phyloP scores from a whole-genome alignment of 768 basidiomycete genomes.

The Amanita molliuscula region DNA sequence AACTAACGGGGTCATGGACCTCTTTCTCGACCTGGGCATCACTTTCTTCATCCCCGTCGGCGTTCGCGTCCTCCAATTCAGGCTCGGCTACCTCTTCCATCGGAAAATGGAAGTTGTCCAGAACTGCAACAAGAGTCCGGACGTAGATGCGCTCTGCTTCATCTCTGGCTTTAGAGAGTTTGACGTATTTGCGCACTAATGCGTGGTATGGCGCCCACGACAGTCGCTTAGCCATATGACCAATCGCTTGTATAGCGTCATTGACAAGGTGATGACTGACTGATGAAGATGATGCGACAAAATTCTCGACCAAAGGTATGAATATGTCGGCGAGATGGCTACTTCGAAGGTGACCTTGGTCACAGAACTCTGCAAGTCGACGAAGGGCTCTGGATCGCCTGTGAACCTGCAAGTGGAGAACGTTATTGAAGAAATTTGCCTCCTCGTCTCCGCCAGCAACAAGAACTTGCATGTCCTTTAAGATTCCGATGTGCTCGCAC shows the following conservation, averaged over 20 bases:
- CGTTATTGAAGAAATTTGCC: constrained; percentile 94
- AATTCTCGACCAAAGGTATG: constrained; percentile 79
- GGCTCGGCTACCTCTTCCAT: constrained; percentile 47
- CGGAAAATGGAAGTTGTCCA: constrained; percentile 88
- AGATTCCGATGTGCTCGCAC: constrained; percentile 42
- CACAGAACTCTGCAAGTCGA: constrained; percentile 70
- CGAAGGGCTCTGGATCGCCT: constrained; percentile 80
- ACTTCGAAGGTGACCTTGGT: constrained; percentile 54
- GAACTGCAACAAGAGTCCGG: constrained; percentile 71
- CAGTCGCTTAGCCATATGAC: constrained; percentile 66
- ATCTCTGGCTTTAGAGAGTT: constrained; percentile 55
- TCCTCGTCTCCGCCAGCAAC: constrained; percentile 87
- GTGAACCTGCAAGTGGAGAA: constrained; percentile 88
- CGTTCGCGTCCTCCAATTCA: constrained; percentile 18
- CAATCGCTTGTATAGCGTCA: constrained; percentile 76
- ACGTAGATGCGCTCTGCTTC: constrained; percentile 71
- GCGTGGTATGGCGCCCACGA: constrained; percentile 79
- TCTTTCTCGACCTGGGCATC: constrained; percentile 18
- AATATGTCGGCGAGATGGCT: constrained; percentile 72
- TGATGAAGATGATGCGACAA: constrained; percentile 49
- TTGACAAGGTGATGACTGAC: constrained; percentile 83
- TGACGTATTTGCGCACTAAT: constrained; percentile 74
- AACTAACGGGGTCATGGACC: constrained; percentile 8
- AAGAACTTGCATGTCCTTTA: constrained; percentile 75
- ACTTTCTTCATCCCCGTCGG: constrained; percentile 22